Conservation (phyloP, 306 rosid species). For the Castanospermum australe region DNA sequence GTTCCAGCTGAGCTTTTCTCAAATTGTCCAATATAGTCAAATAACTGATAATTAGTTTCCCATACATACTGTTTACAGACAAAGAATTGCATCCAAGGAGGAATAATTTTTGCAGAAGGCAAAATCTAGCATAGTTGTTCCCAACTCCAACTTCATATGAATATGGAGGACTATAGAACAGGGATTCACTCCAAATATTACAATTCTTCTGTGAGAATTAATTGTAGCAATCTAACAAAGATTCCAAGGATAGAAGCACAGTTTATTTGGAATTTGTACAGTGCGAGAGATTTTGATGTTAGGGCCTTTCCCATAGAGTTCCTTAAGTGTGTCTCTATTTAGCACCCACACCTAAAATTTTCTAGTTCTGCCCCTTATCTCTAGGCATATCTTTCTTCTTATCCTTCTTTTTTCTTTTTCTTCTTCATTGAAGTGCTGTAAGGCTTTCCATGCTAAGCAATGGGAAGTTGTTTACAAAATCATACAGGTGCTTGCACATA, state of each 20-base stretch:
- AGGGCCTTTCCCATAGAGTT: no score
- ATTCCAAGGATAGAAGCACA: neutral
- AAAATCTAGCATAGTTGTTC: neutral
- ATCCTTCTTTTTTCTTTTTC: neutral
- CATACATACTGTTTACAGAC: conserved; percentile 1
- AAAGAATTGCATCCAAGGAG: neutral
- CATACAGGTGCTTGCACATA: no score
- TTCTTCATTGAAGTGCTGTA: no score
- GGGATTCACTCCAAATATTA: neutral
- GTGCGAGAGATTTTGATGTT: no score
- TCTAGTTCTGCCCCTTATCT: no score
- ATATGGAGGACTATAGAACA: neutral
- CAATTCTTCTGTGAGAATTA: neutral
- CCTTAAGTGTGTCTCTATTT: no score
- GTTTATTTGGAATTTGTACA: neutral
- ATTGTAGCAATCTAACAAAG: neutral
- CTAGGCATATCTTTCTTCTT: neutral
- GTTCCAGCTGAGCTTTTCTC: conserved; percentile 15
- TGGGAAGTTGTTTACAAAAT: neutral
- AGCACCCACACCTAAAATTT: no score
- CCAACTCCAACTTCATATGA: neutral
- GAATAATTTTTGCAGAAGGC: neutral
- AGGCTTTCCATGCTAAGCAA: neutral
- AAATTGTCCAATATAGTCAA: neutral
- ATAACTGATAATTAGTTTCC: no score